These are phyloP conservation scores for Tinospora cordifolia DNA, from an alignment of 164 flowering plant genomes.

Conservation along the genomic window DNA sequence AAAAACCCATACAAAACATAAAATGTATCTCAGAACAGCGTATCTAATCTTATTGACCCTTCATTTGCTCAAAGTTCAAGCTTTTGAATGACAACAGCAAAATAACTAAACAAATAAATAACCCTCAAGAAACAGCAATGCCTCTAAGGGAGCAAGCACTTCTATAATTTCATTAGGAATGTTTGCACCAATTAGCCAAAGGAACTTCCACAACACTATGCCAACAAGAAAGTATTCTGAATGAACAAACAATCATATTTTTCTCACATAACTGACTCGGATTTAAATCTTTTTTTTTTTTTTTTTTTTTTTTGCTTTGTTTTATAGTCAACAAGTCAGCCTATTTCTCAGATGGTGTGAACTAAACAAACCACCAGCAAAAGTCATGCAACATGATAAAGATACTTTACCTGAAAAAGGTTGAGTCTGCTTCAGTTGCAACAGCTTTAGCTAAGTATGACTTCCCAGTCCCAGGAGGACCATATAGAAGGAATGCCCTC, in stretches of 20 bases:
- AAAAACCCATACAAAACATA: too few species aligned
- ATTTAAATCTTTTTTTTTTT: too few species aligned
- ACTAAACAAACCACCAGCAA: neutral
- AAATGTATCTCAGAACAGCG: neutral
- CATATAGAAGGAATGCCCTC: conserved; percentile 94
- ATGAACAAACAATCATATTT: neutral
- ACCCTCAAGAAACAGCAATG: neutral
- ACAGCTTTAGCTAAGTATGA: conserved; percentile 96
- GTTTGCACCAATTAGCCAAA: neutral
- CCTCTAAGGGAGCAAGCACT: neutral
- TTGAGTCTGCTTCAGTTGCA: conserved; percentile 98
- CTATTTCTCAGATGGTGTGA: too few species aligned
- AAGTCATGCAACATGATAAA: neutral
- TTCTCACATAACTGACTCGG: neutral
- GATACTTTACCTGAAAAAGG: conserved; percentile 70
- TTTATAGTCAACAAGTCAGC: neutral
- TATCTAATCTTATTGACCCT: neutral
- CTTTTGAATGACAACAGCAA: neutral
- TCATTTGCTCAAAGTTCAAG: neutral
- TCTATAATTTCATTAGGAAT: neutral
- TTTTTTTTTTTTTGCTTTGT: too few species aligned
- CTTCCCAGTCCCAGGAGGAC: conserved; percentile 98
- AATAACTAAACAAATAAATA: neutral
- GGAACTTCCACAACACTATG: neutral
- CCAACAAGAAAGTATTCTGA: neutral